Conservation (phyloP, 805 yeast genomes). For the Kuraishia molischiana region DNA sequence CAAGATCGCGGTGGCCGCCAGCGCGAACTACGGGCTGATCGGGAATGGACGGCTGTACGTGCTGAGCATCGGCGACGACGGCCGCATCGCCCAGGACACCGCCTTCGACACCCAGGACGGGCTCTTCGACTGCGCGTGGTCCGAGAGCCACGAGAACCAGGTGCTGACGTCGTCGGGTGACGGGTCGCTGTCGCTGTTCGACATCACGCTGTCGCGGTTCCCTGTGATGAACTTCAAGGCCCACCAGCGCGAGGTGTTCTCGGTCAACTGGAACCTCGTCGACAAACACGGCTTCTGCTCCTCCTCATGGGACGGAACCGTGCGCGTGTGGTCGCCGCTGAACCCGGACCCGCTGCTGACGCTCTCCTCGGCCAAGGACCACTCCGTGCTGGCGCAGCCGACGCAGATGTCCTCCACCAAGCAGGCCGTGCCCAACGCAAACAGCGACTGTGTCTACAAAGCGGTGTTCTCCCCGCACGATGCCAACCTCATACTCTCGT, state of each 20-base stretch:
- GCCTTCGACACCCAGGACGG: conserved; percentile 91
- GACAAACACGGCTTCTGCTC: conserved; percentile 54
- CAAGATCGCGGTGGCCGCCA: conserved; percentile 80
- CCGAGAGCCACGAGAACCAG: conserved; percentile 85
- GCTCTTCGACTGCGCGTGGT: conserved; percentile 81
- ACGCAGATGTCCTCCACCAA: conserved; percentile 18
- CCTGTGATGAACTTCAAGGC: conserved; percentile 72
- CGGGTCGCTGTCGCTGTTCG: conserved; percentile 79
- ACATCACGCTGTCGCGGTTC: conserved; percentile 51
- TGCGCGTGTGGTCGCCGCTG: conserved; percentile 69
- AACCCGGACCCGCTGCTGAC: conserved; percentile 50
- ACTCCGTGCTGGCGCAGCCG: conserved; percentile 13
- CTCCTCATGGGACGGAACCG: conserved; percentile 88
- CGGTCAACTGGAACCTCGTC: conserved; percentile 25
- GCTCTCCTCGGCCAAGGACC: conserved; percentile 25
- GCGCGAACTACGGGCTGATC: conserved; percentile 88
- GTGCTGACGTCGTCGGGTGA: conserved; percentile 80
- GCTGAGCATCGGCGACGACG: conserved; percentile 57
- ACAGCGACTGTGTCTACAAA: conserved; percentile 60
- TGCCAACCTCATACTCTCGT: conserved; percentile 57
- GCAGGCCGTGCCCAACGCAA: conserved; percentile 22
- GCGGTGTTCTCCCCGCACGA: conserved; percentile 82
- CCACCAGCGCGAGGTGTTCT: conserved; percentile 40
- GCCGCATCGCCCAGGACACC: conserved; percentile 43
- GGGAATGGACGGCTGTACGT: conserved; percentile 84